Percentiles rank a stretch among this genome's conserved stretches.
Evolutionary conservation across 2,329 filamentous ascomycete species (phyloP).

Genomic region (Trematosphaeria pertusa): DNA sequence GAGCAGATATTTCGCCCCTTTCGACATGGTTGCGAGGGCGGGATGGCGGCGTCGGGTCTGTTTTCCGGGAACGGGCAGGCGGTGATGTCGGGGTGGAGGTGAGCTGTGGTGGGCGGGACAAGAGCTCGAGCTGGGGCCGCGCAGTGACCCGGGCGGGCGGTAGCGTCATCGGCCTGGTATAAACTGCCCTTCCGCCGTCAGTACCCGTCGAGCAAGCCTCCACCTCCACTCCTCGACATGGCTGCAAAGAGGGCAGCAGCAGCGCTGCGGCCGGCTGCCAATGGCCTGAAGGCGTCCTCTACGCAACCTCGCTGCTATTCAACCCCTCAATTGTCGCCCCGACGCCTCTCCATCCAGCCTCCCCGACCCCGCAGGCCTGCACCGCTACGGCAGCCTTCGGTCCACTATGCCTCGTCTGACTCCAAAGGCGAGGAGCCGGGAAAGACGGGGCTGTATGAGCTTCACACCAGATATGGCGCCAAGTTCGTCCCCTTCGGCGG

Average conservation of each 20-base stretch:
- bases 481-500: conserved; percentile 98
- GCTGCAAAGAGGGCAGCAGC: conserved; percentile 34
- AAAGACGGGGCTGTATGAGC: conserved; percentile 78
- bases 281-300: conserved; percentile 27
- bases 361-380: conserved; percentile 34
- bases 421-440: conserved; percentile 40
- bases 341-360: conserved; percentile 24
- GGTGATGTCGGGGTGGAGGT: conserved; percentile 15
- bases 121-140: conserved; percentile 28
- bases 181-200: conserved; percentile 20
- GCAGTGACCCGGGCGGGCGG: conserved; percentile 13
- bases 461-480: conserved; percentile 78
- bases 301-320: conserved; percentile 20
- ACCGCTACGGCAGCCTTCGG: conserved; percentile 19
- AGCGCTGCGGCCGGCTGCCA: conserved; percentile 33
- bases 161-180: conserved; percentile 11
- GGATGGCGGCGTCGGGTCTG: conserved; percentile 22
- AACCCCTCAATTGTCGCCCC: conserved; percentile 19
- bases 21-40: conserved; percentile 49
- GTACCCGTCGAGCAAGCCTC: conserved; percentile 14
- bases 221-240: conserved; percentile 30
- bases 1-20: conserved; percentile 74
- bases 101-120: conserved; percentile 25
- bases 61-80: conserved; percentile 9
- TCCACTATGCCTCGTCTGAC: conserved; percentile 39